phyloP scores from a whole-genome alignment of 1,284 basidiomycete species.

The Microbotryum silenes-acaulis region DNA sequence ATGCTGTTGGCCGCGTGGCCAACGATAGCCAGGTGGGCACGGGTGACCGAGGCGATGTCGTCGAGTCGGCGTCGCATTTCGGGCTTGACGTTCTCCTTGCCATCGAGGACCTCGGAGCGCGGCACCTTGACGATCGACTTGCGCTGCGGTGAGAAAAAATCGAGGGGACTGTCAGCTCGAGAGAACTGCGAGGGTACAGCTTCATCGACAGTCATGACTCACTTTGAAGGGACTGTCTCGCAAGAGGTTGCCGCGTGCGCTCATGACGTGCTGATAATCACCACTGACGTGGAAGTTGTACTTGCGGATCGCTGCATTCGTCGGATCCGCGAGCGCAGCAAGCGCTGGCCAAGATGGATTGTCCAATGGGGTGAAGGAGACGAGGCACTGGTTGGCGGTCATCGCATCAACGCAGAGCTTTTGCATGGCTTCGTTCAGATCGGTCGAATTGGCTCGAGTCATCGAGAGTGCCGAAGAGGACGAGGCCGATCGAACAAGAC shows the following conservation, averaged over 20 bases:
- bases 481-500: no score
- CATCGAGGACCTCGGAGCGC: slow-evolving; percentile 84
- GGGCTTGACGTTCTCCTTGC: slow-evolving; percentile 73
- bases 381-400: slow-evolving; percentile 68
- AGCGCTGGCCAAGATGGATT: slow-evolving; percentile 40
- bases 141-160: slow-evolving; percentile 48
- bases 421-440: slow-evolving; percentile 60
- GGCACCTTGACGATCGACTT: slow-evolving; percentile 79
- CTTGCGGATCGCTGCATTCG: slow-evolving; percentile 52
- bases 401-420: slow-evolving; percentile 71
- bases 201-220: slow-evolving; percentile 30
- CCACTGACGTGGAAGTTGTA: slow-evolving; percentile 83
- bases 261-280: slow-evolving; percentile 85
- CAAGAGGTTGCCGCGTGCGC: slow-evolving; percentile 75
- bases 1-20: slow-evolving; percentile 38
- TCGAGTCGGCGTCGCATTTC: slow-evolving; percentile 82
- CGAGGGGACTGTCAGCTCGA: not conserved
- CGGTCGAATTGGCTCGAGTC: slow-evolving; percentile 31
- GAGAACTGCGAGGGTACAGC: slow-evolving; percentile 1
- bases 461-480: no score
- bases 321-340: slow-evolving; percentile 5
- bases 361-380: slow-evolving; percentile 61
- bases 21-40: slow-evolving; percentile 75
- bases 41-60: slow-evolving; percentile 79
- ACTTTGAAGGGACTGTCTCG: slow-evolving; percentile 83